These are phyloP conservation scores for Ceratocystis alfenasii DNA, from an alignment of 2,329 filamentous ascomycete genomes.

Conservation along the genomic window DNA sequence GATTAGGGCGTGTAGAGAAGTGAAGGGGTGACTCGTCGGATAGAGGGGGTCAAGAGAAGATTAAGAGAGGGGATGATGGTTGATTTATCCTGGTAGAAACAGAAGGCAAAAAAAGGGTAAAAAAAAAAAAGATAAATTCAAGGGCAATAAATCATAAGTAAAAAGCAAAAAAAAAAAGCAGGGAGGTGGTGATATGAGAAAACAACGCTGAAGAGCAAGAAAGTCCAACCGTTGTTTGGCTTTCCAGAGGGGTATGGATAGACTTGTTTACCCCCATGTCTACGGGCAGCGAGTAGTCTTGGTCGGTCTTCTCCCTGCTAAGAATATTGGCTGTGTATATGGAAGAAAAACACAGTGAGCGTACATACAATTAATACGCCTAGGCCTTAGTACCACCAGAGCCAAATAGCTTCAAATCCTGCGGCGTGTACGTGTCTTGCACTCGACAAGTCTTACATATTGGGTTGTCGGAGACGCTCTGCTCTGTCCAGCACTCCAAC, in stretches of 20 bases:
- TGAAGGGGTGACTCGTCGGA: constrained; percentile 2
- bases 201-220: constrained; percentile 4
- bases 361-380: not conserved
- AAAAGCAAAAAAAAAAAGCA: not conserved
- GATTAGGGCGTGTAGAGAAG: not conserved
- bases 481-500: not conserved
- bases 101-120: not conserved
- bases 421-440: not conserved
- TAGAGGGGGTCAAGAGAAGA: not conserved
- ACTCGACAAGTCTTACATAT: not conserved
- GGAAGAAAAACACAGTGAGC: not conserved
- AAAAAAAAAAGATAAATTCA: constrained; percentile 9
- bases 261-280: no score
- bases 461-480: not conserved
- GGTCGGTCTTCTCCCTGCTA: not conserved
- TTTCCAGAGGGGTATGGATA: no score
- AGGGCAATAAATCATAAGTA: constrained; percentile 15
- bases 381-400: not conserved
- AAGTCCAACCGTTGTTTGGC: not conserved
- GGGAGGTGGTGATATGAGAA: not conserved
- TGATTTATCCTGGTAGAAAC: not conserved
- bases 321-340: not conserved
- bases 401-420: not conserved
- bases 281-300: not conserved
- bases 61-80: not conserved